Conservation (phyloP, 805 yeast genomes). For the Metschnikowia kofuensis region DNA sequence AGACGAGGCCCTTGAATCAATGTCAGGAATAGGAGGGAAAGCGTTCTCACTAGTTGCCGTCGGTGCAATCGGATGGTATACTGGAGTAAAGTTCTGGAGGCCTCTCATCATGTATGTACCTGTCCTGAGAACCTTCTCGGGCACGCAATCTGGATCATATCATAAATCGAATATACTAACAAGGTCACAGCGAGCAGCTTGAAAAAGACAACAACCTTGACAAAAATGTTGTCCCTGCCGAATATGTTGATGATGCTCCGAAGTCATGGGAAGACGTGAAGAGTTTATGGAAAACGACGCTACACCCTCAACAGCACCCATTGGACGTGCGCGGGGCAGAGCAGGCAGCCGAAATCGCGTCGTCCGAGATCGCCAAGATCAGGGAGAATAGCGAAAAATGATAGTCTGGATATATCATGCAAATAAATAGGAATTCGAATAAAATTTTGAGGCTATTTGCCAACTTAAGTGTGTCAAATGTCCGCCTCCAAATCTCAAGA, state of each 20-base stretch:
- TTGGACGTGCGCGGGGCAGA: constrained; percentile 1
- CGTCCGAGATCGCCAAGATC: neutral
- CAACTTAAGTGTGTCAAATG: too few species aligned
- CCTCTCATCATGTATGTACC: constrained; percentile 63
- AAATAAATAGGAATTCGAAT: neutral
- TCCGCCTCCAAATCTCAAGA: too few species aligned
- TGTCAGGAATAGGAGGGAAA: constrained; percentile 25
- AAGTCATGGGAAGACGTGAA: constrained; percentile 38
- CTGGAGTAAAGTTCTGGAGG: constrained; percentile 66
- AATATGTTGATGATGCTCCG: constrained; percentile 33
- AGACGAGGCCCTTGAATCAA: constrained; percentile 1
- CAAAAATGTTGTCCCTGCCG: constrained; percentile 55
- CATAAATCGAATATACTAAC: constrained; percentile 1
- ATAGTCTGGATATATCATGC: neutral
- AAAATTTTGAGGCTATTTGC: too few species aligned
- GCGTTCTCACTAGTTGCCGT: constrained; percentile 23
- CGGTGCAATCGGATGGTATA: constrained; percentile 37
- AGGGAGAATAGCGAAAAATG: neutral
- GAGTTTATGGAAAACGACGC: constrained; percentile 26
- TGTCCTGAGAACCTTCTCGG: neutral
- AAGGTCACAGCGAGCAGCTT: constrained; percentile 49
- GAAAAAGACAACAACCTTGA: constrained; percentile 65
- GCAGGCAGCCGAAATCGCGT: neutral
- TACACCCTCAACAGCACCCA: constrained; percentile 27
- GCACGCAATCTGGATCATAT: neutral